A percentile compares a stretch with the other conserved stretches of the same genome.
Evolutionary conservation across 139 green algal genomes (phyloP).

Genomic region (Yamagishiella unicocca): DNA sequence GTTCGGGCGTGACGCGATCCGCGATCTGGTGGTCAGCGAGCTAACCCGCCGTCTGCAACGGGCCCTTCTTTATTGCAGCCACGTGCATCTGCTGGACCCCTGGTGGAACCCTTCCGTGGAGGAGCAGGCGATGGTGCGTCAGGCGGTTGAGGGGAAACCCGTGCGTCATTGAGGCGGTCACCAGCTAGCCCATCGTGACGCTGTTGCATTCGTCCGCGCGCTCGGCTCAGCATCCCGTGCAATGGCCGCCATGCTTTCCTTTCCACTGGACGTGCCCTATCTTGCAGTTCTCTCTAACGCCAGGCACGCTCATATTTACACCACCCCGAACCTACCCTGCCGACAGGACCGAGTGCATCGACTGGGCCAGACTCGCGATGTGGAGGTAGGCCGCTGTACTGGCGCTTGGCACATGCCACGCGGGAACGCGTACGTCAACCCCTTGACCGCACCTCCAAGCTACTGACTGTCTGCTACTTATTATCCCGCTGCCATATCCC

Average conservation of each 20-base stretch:
- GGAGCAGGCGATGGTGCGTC: constrained; percentile 79
- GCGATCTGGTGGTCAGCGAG: no score
- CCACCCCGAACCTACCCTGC: background rate
- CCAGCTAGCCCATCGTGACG: no score
- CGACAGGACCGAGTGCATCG: constrained; percentile 75
- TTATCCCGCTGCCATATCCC: background rate
- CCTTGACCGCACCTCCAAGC: background rate
- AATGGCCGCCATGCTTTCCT: background rate
- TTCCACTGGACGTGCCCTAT: background rate
- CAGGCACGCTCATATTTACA: no score
- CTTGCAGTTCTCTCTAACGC: background rate
- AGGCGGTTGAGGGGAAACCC: background rate
- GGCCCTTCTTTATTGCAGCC: no score
- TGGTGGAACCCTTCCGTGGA: constrained; percentile 81
- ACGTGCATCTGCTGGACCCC: constrained; percentile 73
- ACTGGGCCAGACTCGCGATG: constrained; percentile 71
- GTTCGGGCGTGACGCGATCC: no score
- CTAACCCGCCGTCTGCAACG: no score
- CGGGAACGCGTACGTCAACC: background rate
- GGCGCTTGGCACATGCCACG: background rate
- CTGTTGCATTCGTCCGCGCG: background rate
- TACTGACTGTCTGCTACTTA: no score
- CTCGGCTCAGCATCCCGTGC: background rate
- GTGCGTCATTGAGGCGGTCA: no score
- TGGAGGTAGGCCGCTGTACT: constrained; percentile 58